These are phyloP conservation scores for Acanthamoeba culbertsoni DNA, from an alignment of 208 protist genomes.

Conservation along the genomic window DNA sequence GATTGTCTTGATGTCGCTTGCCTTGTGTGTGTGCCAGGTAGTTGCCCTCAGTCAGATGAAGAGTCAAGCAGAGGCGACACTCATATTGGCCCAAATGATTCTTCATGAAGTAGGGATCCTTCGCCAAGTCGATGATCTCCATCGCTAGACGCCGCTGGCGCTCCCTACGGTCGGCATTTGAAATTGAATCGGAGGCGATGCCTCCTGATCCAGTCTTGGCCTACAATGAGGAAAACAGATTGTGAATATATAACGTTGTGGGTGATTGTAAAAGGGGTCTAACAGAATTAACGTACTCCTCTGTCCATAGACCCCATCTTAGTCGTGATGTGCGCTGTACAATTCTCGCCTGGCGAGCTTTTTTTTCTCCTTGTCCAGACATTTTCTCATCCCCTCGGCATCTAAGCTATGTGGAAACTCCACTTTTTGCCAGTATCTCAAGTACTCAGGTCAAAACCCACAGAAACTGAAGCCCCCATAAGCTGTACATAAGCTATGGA, in stretches of 20 bases:
- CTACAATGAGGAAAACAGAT: neutral
- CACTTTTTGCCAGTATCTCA: neutral
- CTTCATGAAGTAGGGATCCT: slow-evolving; percentile 81
- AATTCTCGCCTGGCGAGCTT: neutral
- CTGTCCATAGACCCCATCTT: slow-evolving; percentile 59
- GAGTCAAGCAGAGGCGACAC: slow-evolving; percentile 93
- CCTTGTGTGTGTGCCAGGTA: slow-evolving; percentile 95
- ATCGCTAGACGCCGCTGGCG: slow-evolving; percentile 84
- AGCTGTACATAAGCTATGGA: no score
- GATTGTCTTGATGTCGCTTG: slow-evolving; percentile 91
- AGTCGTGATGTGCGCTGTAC: neutral
- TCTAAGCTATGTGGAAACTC: neutral
- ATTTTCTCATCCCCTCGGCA: neutral
- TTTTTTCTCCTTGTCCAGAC: neutral
- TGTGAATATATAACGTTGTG: no score
- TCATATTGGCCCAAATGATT: slow-evolving; percentile 87
- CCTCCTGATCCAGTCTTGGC: slow-evolving; percentile 69
- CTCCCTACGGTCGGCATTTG: slow-evolving; percentile 84
- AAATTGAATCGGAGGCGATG: slow-evolving; percentile 66
- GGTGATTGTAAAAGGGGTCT: no score
- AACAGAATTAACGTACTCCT: neutral
- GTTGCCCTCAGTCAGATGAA: slow-evolving; percentile 93
- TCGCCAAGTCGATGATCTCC: slow-evolving; percentile 86
- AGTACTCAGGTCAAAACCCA: no score
- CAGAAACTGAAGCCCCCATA: no score